Evolutionary conservation across 768 basidiomycete species (phyloP).

Genomic region (Xerocomellus dryophilus): DNA sequence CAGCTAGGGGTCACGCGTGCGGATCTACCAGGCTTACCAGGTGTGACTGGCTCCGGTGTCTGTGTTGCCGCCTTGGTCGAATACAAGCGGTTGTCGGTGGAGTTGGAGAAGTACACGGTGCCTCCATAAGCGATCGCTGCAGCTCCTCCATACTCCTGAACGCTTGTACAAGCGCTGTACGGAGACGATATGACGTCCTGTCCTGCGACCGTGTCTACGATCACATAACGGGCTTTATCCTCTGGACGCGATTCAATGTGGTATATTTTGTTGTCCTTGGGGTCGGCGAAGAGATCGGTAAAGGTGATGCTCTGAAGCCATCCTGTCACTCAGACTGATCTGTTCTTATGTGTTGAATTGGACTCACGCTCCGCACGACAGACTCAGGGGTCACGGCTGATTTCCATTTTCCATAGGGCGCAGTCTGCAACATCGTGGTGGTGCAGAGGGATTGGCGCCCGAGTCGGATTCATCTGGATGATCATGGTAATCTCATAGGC

Average conservation of each 20-base stretch:
- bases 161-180: conserved; percentile 56
- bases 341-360: conserved; percentile 1
- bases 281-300: conserved; percentile 53
- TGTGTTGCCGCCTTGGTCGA: conserved; percentile 26
- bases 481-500: too few relatives aligned
- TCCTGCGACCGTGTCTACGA: conserved; percentile 48
- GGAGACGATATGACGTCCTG: conserved; percentile 52
- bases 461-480: too few relatives aligned
- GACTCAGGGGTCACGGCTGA: conserved; percentile 54
- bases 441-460: neutral
- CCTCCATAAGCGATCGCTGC: conserved; percentile 51
- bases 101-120: conserved; percentile 58
- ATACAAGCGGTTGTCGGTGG: conserved; percentile 53
- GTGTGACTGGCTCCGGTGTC: conserved; percentile 49
- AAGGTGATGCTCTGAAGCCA: conserved; percentile 29
- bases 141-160: conserved; percentile 74
- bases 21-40: conserved; percentile 43
- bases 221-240: conserved; percentile 52
- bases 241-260: conserved; percentile 59
- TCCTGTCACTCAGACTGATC: conserved; percentile 1
- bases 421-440: conserved; percentile 23
- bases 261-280: conserved; percentile 43
- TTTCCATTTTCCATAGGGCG: conserved; percentile 63
- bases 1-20: neutral
- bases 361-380: conserved; percentile 45